Evolutionary conservation across 768 basidiomycete species (phyloP), one percentile per base, ranked within the genome.

Genomic region (Hemileccinum impolitum): DNA sequence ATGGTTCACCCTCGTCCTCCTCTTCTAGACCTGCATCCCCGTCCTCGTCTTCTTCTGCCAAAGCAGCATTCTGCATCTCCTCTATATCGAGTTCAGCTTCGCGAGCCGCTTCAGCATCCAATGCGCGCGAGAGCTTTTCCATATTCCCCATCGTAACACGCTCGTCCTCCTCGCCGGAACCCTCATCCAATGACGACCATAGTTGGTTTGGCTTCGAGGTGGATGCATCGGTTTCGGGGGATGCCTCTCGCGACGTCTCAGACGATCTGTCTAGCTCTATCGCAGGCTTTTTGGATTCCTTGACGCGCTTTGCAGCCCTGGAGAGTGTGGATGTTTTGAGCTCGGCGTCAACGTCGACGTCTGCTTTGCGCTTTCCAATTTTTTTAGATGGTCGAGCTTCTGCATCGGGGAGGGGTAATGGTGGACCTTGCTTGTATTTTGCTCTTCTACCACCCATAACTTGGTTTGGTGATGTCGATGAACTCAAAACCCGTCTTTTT

Each of bases 371-470:
- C 65, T 91, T 91, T 35, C 85, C 84, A 13, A 81, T 72, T 52
- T 78, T 82, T 69, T 82, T 85, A 3, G 73, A 74, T 4, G 68
- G 62, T 4, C 61, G 59, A 8, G 60, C 17, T n/a, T 63, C 60
- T 0, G 60, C 56, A 13, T 81, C 74, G 7, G 45, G 59, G 25
- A 88, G 58, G 26, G 88, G 77, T 49, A 73, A 74, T 0, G 90
- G 90, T 11, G 82, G 74, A 2, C 72, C 77, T 66, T 94, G 91
- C 71, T 93, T 93, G 70, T 87, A 84, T 68, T 87, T 90, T 57
- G 89, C 79, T 54, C 89, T 81, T 62, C 90, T 80, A 39, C 91
- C 91, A 53, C 91, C 91, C 91, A 94, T 93, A 43, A 39, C 58
- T 53, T 46, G 8, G 51, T 17, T 6, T n/a, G 9, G 9, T 21